phyloP scores from a whole-genome alignment of 2,329 filamentous ascomycete genomes.

The Xylaria sp. region DNA sequence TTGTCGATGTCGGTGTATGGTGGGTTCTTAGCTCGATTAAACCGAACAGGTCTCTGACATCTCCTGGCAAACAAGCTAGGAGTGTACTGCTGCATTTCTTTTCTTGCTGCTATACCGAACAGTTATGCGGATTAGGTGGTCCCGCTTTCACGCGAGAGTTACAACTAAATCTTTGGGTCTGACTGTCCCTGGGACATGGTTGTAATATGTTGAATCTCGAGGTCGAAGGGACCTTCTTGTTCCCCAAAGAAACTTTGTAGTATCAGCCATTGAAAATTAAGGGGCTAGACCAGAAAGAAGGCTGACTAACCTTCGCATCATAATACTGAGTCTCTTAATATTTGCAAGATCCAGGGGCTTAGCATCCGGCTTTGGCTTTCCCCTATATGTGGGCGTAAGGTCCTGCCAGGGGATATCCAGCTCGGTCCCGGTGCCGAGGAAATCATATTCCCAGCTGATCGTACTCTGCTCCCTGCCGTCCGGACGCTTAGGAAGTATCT shows the following conservation, averaged over 20 bases:
- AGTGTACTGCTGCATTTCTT: neutral
- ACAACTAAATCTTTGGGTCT: neutral
- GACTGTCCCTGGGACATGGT: conserved; percentile 46
- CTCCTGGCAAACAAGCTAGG: neutral
- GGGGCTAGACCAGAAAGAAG: neutral
- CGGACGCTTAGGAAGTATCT: conserved; percentile 64
- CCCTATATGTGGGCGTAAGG: conserved; percentile 78
- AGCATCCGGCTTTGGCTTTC: conserved; percentile 70
- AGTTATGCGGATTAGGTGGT: neutral
- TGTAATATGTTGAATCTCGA: conserved; percentile 66
- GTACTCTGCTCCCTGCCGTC: conserved; percentile 78
- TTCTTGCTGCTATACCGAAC: neutral
- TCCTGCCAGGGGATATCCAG: conserved; percentile 71
- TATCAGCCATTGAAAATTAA: neutral
- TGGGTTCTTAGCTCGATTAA: neutral
- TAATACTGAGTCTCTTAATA: conserved; percentile 76
- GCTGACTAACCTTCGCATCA: conserved; percentile 77
- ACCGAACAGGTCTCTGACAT: neutral
- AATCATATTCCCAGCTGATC: conserved; percentile 79
- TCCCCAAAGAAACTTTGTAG: conserved; percentile 74
- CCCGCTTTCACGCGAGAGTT: neutral
- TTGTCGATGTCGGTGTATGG: neutral
- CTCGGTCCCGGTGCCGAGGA: conserved; percentile 54
- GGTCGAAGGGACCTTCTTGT: conserved; percentile 74
- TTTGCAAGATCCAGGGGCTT: conserved; percentile 66